Evolutionary conservation across 2,329 filamentous ascomycete genomes (phyloP), one percentile per base, ranked within the genome.

Genomic region (Aspergillus carbonarius): DNA sequence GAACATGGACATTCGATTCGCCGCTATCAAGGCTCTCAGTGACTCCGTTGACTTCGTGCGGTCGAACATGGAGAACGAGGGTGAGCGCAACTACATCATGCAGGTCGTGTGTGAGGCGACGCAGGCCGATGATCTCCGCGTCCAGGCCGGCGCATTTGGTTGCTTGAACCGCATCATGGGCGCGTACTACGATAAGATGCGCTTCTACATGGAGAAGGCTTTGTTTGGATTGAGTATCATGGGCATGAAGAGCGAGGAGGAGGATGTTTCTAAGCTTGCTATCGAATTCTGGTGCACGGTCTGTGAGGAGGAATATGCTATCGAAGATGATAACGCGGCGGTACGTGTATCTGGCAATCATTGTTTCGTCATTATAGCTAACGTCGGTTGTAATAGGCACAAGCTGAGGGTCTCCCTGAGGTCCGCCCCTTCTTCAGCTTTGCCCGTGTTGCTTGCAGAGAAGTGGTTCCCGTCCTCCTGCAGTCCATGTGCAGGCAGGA

Each of bases 261-360:
- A 99, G 77, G 95, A 99, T 74, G 95, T 99, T 55, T 91, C 95
- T 62, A 99, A 99, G 84, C 84, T 99, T 57, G 95, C 95, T 37
- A 92, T 99, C 66, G 95, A 99, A 76, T 99, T 99, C 81, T 99
- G 95, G 95, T 98, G 93, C 82, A 97, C 95, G n/a, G 95, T 99
- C 50, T 99, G 95, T 77, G 95, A 99, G 76, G 95, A 99, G 79
- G 95, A 99, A 78, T 93, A 97, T 69, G 89, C 89, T 64, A 98
- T 99, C 70, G 95, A 99, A 73, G 95, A 99, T 72, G 95, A 99
- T 77, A 99, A 99, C 76, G 84, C 87, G 65, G 87, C 90, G 78
- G 87, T 90, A 79, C 67, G 79, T 75, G 32, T 50, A 23, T 58
- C 40, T 12, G 47, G 62, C 51, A 61, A 37, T 40, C 17, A 32